Conservation (phyloP, 345 rosid species). For the Sonneratia caseolaris region DNA sequence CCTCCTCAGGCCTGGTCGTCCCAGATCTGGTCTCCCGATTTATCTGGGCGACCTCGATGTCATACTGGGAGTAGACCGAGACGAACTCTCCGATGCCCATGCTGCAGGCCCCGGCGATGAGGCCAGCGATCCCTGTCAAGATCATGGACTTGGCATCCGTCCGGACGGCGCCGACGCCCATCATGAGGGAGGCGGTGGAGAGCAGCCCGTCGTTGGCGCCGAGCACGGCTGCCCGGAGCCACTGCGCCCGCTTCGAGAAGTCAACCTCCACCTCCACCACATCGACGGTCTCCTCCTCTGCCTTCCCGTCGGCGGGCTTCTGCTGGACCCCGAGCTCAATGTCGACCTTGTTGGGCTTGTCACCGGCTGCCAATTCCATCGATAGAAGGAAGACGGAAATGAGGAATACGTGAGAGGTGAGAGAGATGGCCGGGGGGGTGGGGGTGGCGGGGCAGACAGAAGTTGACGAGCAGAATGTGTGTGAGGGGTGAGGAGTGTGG, state of each 20-base stretch:
- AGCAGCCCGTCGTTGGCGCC: slow-evolving; percentile 79
- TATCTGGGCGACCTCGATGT: slow-evolving; percentile 49
- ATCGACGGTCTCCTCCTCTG: neutral
- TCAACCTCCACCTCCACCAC: slow-evolving; percentile 11
- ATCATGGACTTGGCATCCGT: slow-evolving; percentile 53
- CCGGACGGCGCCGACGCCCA: slow-evolving; percentile 69
- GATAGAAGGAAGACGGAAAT: neutral
- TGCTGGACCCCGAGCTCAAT: neutral
- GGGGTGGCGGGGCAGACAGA: neutral
- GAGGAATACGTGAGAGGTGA: neutral
- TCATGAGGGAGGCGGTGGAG: slow-evolving; percentile 72
- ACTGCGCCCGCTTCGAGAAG: slow-evolving; percentile 60
- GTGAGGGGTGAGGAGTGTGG: slow-evolving; percentile 10
- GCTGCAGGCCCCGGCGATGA: slow-evolving; percentile 67
- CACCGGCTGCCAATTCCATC: neutral
- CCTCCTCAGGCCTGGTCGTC: neutral
- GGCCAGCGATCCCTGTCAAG: slow-evolving; percentile 61
- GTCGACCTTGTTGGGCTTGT: neutral
- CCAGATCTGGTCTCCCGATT: slow-evolving; percentile 24
- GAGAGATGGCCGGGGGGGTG: too few species aligned
- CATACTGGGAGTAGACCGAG: slow-evolving; percentile 65
- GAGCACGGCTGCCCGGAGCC: slow-evolving; percentile 75
- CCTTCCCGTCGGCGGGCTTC: neutral
- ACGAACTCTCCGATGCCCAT: slow-evolving; percentile 89
- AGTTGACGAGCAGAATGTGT: neutral